These are phyloP conservation scores for Colletotrichum liriopes DNA, from an alignment of 2,329 filamentous ascomycete species.

Conservation along the genomic window DNA sequence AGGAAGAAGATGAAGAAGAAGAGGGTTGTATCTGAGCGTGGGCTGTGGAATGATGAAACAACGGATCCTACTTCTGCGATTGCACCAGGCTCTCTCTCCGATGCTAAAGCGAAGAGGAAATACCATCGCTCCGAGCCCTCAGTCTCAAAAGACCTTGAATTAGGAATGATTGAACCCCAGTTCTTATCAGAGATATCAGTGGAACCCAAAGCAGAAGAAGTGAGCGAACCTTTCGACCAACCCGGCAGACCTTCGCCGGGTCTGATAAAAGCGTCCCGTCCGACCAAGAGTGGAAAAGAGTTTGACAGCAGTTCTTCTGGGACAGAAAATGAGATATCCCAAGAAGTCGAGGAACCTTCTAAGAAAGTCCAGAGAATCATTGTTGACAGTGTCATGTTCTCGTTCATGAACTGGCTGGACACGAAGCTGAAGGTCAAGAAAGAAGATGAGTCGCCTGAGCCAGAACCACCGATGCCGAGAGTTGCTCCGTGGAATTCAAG, in stretches of 20 bases:
- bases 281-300: not conserved
- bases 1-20: not conserved
- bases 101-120: not conserved
- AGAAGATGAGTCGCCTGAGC: slow-evolving; percentile 9
- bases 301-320: not conserved
- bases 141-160: too few relatives aligned
- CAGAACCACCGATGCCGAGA: not conserved
- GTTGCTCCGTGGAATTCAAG: accelerated
- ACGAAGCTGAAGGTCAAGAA: slow-evolving; percentile 16
- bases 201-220: not conserved
- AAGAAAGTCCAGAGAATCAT: slow-evolving; percentile 18
- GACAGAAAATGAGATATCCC: not conserved
- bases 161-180: not conserved
- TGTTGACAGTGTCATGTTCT: slow-evolving; percentile 32
- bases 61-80: too few relatives aligned
- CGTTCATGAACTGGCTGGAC: slow-evolving; percentile 38
- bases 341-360: not conserved
- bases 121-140: not conserved
- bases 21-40: not conserved
- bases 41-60: too few relatives aligned
- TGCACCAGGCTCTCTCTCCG: not conserved
- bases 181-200: not conserved
- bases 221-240: not conserved
- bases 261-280: not conserved
- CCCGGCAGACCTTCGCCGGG: not conserved